A percentile compares a stretch with the other conserved stretches of the same genome.
Conservation (phyloP, 768 basidiomycete species). For the Auricularia sp. region DNA sequence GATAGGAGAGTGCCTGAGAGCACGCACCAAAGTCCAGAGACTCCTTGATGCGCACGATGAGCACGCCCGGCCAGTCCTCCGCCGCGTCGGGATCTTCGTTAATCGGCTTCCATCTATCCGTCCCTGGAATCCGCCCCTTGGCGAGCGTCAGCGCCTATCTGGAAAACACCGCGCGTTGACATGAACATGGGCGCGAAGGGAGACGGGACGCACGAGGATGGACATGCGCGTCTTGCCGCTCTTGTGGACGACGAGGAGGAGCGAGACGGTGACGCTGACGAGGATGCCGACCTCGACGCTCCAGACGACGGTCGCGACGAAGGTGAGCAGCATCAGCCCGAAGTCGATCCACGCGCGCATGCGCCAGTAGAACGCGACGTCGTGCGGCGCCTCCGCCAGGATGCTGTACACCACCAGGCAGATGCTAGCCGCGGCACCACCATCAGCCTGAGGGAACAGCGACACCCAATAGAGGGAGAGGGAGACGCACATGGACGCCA, state of each 20-base stretch:
- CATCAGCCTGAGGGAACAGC: slow-evolving; percentile 10
- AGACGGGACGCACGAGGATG: slow-evolving; percentile 52
- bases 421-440: slow-evolving; percentile 40
- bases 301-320: slow-evolving; percentile 79
- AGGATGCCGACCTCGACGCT: slow-evolving; percentile 87
- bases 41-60: slow-evolving; percentile 86
- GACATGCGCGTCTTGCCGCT: slow-evolving; percentile 86
- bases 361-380: slow-evolving; percentile 76
- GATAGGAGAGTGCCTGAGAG: slow-evolving; percentile 5
- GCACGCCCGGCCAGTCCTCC: slow-evolving; percentile 68
- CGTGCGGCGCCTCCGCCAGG: slow-evolving; percentile 78
- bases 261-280: slow-evolving; percentile 78
- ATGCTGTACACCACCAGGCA: slow-evolving; percentile 78
- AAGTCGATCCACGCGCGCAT: slow-evolving; percentile 94
- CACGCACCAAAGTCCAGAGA: slow-evolving; percentile 77
- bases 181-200: background rate
- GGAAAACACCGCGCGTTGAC: too few relatives aligned
- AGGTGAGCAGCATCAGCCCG: slow-evolving; percentile 78
- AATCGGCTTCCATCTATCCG: slow-evolving; percentile 82
- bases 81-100: slow-evolving; percentile 78
- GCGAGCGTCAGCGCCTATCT: background rate
- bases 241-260: slow-evolving; percentile 81
- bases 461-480: background rate
- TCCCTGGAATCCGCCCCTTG: slow-evolving; percentile 81
- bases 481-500: slow-evolving; percentile 69